Conservation (phyloP, 371 early-diverging fungal genomes). For the Mortierella sp. region DNA sequence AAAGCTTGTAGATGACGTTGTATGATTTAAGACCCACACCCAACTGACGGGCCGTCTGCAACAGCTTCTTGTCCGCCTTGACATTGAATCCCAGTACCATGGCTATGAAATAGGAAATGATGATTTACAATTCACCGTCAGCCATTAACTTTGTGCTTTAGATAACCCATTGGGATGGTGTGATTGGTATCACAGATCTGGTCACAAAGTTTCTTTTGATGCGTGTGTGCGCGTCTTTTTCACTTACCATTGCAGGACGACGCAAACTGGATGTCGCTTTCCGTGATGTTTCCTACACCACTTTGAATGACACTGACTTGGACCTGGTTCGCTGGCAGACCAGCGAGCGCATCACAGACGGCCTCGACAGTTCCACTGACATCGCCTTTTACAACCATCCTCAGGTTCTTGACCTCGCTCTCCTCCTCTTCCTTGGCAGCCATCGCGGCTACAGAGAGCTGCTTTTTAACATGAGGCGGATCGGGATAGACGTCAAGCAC, state of each 20-base stretch:
- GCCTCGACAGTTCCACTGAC: constrained; percentile 97
- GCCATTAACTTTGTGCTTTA: too few species aligned
- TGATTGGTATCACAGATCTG: constrained; percentile 1
- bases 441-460: constrained; percentile 40
- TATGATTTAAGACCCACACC: constrained; percentile 76
- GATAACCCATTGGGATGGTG: too few species aligned
- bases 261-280: constrained; percentile 83
- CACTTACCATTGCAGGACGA: constrained; percentile 63
- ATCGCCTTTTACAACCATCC: constrained; percentile 76
- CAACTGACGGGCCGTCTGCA: constrained; percentile 67
- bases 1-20: constrained; percentile 89
- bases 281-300: constrained; percentile 88
- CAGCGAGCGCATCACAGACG: constrained; percentile 78
- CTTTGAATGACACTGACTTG: constrained; percentile 76
- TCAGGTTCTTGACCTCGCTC: constrained; percentile 62
- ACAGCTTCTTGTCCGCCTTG: constrained; percentile 80
- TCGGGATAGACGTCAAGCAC: constrained; percentile 67
- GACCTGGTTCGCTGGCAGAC: constrained; percentile 84
- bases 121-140: too few species aligned
- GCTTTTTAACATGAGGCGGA: constrained; percentile 53
- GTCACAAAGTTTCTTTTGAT: constrained; percentile 2
- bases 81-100: constrained; percentile 90
- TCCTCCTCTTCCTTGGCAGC: constrained; percentile 52
- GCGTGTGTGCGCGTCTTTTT: constrained; percentile 6
- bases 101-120: too few species aligned